Base-by-base conservation (phyloP, 495 filamentous ascomycete genomes). In the Amorphotheca resinae region DNA sequence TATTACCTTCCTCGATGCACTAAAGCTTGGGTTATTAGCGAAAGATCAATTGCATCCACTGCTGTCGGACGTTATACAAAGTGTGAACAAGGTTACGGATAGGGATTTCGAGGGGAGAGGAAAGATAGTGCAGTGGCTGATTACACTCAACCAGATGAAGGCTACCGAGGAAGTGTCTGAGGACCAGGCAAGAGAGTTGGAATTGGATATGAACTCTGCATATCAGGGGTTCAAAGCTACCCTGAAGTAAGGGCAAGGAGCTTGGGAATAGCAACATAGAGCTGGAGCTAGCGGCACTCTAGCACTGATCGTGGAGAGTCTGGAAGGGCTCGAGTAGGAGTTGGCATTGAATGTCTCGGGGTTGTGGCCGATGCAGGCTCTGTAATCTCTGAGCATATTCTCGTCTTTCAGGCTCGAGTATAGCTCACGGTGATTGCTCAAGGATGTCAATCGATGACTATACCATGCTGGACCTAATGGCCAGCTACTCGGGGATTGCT, bases 71-170 rank as follows among this genome's bases (percentile, higher is more conserved):
- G 82, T 95, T 9, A 99, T 99, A 31, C 88, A 95, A 45, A 82
- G 83, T 1, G 93, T 93, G 21, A 96, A 96, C 60, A 89, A 88
- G 58, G 93, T 96, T 46, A 94, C 89, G 11, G 84, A 87, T 52
- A 69, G 73, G 31, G 91, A 95, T 41, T 99, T 96, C 60, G 86
- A 95, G 48, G 84, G 81, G 50, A 77, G 89, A 53, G 86, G 83
- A 32, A 95, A 95, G 69, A 96, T 99, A 53, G 84, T 99, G 32
- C 86, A 93, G 57, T 99, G 93, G 93, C 68, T 99, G 52, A 99
- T 99, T 54, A 77, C 82, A 20, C 66, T 99, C 50, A 96, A 99
- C 59, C 87, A 93, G 61, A 95, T 96, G 91, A 80, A 85, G 50
- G 88, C 86, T 16, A 86, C 86, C 1, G 87, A 95, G 48, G 87